Evolutionary conservation across 2,329 filamentous ascomycete genomes (phyloP), one percentile per base, ranked within the genome.

Genomic region (Arthrobotrys conoides): DNA sequence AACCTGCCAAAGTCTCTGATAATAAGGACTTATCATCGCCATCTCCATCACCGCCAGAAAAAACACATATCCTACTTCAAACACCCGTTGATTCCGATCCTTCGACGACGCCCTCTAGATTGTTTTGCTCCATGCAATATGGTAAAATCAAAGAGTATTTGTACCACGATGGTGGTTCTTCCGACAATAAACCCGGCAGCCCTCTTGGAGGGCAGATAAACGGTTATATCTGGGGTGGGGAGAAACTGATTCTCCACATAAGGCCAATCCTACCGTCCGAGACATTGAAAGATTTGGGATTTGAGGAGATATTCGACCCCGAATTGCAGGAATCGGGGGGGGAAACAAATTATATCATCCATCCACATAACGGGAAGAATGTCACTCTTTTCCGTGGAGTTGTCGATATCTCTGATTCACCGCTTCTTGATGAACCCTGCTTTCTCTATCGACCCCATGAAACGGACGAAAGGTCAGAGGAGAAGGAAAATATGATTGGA

Each of bases 401-500:
- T 8, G 9, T 36, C n/a, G 24, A 66, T 20, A 20, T 66, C 5
- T 36, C 44, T 0, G 5, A 51, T 9, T 66, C 63, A 12, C 24
- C 24, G 1, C 36, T 66, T 38, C 46, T 66, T 18, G 24, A 66
- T 44, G 63, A 66, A 38, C 44, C 63, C 6, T 64, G 22, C 22
- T 66, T 46, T 2, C 9, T 46, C 5, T 36, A 36, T 12, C 4
- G 1, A 36, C 4, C 33, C 9, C 1, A 10, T 36, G 33, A 10
- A 8, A 36, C 9, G 5, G 33, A 8, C 4, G 33, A 36, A 12
- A 36, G 8, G 1, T 5, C 33, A 36, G 9, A 12, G 8, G 33
- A 36, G 8, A 10, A 36, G 9, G 33, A 36, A 12, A 1, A 5
- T 12, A 10, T 5, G 9, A 12, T 10, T 12, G 33, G 8, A 30